Conservation (phyloP, 2,329 filamentous ascomycete species). For the Stagonosporopsis cucurbitacearum region DNA sequence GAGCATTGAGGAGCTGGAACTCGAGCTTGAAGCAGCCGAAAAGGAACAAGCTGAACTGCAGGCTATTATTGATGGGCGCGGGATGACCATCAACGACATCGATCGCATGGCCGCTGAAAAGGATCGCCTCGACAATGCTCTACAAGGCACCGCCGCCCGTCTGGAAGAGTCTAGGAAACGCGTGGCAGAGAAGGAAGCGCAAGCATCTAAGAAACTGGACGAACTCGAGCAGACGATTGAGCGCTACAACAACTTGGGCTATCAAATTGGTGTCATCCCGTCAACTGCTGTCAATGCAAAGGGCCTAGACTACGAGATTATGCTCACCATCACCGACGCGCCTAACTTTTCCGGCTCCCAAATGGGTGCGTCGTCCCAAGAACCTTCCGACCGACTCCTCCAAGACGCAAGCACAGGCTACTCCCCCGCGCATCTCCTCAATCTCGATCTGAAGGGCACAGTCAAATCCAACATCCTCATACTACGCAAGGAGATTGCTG, state of each 20-base stretch:
- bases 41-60: constrained; percentile 82
- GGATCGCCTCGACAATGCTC: constrained; percentile 87
- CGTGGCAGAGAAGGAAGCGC: constrained; percentile 84
- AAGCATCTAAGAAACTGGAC: constrained; percentile 84
- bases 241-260: constrained; percentile 90
- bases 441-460: constrained; percentile 82
- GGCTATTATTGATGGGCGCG: constrained; percentile 86
- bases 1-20: constrained; percentile 82
- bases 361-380: constrained; percentile 53
- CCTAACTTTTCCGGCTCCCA: constrained; percentile 72
- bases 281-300: constrained; percentile 83
- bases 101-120: constrained; percentile 98
- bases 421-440: constrained; percentile 85
- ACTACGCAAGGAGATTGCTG: constrained; percentile 89
- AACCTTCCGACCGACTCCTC: constrained; percentile 74
- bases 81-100: constrained; percentile 97
- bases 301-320: constrained; percentile 82
- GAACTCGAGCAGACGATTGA: constrained; percentile 91
- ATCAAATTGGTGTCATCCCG: constrained; percentile 91
- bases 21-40: constrained; percentile 81
- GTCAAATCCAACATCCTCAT: constrained; percentile 79
- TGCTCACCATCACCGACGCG: constrained; percentile 78
- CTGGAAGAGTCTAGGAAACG: constrained; percentile 86
- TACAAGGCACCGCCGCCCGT: constrained; percentile 76
- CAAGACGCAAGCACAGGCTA: constrained; percentile 85